Base-by-base conservation (phyloP, 495 filamentous ascomycete genomes). In the Talaromyces ruber region DNA sequence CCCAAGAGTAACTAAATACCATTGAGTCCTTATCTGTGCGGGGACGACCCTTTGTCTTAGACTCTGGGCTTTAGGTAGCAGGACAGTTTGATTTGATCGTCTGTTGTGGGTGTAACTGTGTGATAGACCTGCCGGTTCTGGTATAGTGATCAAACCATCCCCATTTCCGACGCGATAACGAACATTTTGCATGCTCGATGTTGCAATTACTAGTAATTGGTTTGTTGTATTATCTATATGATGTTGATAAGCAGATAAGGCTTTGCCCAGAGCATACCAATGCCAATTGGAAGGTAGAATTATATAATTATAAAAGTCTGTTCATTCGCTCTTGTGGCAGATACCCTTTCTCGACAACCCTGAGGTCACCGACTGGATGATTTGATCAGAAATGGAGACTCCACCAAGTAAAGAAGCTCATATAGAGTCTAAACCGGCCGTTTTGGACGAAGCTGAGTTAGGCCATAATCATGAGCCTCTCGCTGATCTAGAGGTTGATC, bases 401-500 rank as follows among this genome's bases (percentile, higher is more conserved):
- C 52, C 59, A 3, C 11, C 28, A 34, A 61, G 45, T 16, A 59
- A 59, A 45, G 59, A 60, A 11, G 25, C 26, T 18, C 21, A 60
- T 6, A 22, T 47, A n/a, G 59, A 60, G 4, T 28, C 59, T 12
- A 60, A 60, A 39, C 30, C 39, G 7, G 59, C 59, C 43, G 59
- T 29, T 9, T 6, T 52, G 14, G 45, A 16, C 9, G 72, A 72
- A 29, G 64, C 65, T 22, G 67, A 71, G 30, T 54, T 76, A 6
- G 73, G 63, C 16, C 62, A 71, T 34, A 74, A 71, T 16, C 62
- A 71, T 34, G 75, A 71, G 6, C 65, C 65, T 26, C 39, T 73
- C 6, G 64, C 65, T 11, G 70, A 75, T 25, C 58, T 71, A 6
- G 71, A 77, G 37, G 62, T 74, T 1, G 70, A 78, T 5, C 39